Percentiles rank a stretch among this genome's conserved stretches.
Evolutionary conservation across 2,329 filamentous ascomycete genomes (phyloP).

Genomic region (Colletotrichum tamarilloi): DNA sequence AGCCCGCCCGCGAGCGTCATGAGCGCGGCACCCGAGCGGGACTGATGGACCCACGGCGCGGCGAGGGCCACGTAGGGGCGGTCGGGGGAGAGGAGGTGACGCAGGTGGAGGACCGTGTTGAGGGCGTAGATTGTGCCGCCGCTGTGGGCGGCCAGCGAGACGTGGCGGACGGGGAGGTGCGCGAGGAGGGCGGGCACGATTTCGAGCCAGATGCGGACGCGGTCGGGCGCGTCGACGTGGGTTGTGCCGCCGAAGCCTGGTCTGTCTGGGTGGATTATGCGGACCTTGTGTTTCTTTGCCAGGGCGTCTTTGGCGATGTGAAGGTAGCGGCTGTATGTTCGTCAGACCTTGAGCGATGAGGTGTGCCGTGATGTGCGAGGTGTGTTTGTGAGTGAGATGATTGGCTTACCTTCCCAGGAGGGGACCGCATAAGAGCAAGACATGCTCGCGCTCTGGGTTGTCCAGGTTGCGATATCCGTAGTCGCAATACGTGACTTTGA

Average conservation of each 20-base stretch:
- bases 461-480: conserved; percentile 44
- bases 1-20: conserved; percentile 39
- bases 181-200: conserved; percentile 45
- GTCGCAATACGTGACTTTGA: conserved; percentile 43
- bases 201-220: conserved; percentile 43
- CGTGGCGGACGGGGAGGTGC: conserved; percentile 45
- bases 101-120: conserved; percentile 44
- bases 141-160: conserved; percentile 44
- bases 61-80: conserved; percentile 42
- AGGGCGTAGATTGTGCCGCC: conserved; percentile 46
- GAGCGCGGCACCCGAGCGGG: conserved; percentile 38
- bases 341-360: background rate
- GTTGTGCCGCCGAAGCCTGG: conserved; percentile 50
- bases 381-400: background rate
- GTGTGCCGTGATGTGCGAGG: background rate
- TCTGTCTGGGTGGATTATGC: conserved; percentile 47
- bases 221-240: conserved; percentile 33
- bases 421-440: conserved; percentile 44
- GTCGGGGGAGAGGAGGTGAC: conserved; percentile 40
- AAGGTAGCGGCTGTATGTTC: conserved; percentile 29
- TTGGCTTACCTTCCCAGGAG: conserved; percentile 39
- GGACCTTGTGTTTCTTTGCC: conserved; percentile 45
- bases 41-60: conserved; percentile 45
- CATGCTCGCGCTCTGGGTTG: conserved; percentile 40
- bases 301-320: conserved; percentile 46